A percentile compares a stretch with the other conserved stretches of the same genome.
Conservation (phyloP, 345 rosid species). For the Corymbia maculata region DNA sequence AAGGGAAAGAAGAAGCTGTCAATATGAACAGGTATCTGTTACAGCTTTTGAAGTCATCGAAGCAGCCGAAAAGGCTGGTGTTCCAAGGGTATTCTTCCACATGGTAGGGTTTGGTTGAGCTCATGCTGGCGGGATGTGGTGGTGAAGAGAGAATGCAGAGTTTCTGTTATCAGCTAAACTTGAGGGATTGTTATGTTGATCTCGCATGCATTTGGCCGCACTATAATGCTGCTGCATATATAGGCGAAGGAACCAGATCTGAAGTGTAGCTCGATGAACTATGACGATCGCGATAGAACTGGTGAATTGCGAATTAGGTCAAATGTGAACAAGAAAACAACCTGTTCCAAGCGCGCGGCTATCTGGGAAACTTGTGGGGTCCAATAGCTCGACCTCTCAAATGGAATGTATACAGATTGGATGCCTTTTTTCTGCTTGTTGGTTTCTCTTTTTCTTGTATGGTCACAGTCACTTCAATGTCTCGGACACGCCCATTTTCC, state of each 20-base stretch:
- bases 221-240: not conserved
- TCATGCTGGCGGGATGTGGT: not conserved
- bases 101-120: not conserved
- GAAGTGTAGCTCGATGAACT: not conserved
- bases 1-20: not conserved
- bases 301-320: not conserved
- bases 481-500: not conserved
- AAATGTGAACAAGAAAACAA: not conserved
- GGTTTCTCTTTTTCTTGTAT: not conserved
- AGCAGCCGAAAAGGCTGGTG: constrained; percentile 22
- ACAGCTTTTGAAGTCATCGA: constrained; percentile 21
- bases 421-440: not conserved
- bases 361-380: not conserved
- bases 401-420: not conserved
- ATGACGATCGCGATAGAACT: not conserved
- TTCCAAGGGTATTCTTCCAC: constrained; percentile 7
- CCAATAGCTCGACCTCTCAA: not conserved
- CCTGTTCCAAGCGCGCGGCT: not conserved
- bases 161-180: not conserved
- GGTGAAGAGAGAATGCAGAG: not conserved
- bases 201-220: not conserved
- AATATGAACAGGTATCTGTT: not conserved
- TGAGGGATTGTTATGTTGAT: not conserved
- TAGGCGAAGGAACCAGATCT: not conserved
- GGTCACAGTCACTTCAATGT: not conserved